Evolutionary conservation across 2,329 filamentous ascomycete species (phyloP).

Genomic region (Ascosphaera apis): DNA sequence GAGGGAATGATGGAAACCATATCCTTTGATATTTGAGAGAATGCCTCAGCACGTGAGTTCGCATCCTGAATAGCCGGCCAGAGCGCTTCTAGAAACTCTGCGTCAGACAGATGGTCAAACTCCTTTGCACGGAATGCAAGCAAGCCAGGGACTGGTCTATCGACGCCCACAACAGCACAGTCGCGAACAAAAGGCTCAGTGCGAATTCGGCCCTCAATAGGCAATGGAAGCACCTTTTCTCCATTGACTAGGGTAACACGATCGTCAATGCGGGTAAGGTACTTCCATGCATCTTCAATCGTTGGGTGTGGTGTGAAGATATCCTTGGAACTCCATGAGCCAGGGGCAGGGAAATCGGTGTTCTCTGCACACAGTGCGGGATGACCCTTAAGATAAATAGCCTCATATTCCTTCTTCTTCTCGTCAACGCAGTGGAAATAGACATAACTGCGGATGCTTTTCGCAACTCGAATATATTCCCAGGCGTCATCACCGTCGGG

Average conservation of each 20-base stretch:
- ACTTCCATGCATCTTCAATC: constrained; percentile 23
- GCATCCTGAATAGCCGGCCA: constrained; percentile 28
- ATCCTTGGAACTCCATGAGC: constrained; percentile 28
- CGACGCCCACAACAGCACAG: constrained; percentile 33
- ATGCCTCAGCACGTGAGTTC: constrained; percentile 28
- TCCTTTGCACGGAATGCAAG: constrained; percentile 29
- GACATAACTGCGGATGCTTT: no score
- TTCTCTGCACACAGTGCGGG: constrained; percentile 22
- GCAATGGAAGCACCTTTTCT: constrained; percentile 26
- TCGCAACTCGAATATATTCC: constrained; percentile 32
- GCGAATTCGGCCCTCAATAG: constrained; percentile 30
- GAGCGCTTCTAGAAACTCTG: constrained; percentile 25
- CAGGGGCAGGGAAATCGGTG: constrained; percentile 20
- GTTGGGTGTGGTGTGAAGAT: constrained; percentile 24
- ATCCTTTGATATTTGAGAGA: constrained; percentile 29
- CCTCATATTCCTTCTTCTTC: constrained; percentile 16
- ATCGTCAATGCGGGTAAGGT: constrained; percentile 24
- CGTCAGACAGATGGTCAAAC: constrained; percentile 18
- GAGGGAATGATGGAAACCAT: constrained; percentile 27
- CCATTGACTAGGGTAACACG: constrained; percentile 25
- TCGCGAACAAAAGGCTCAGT: constrained; percentile 31
- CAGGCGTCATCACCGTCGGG: constrained; percentile 29
- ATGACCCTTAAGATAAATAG: constrained; percentile 15
- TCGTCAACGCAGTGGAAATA: constrained; percentile 21
- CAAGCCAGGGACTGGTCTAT: constrained; percentile 28